Evolutionary conservation across 192 early-diverging fungal genomes (phyloP).

Genomic region (Linnemannia schmuckeri): DNA sequence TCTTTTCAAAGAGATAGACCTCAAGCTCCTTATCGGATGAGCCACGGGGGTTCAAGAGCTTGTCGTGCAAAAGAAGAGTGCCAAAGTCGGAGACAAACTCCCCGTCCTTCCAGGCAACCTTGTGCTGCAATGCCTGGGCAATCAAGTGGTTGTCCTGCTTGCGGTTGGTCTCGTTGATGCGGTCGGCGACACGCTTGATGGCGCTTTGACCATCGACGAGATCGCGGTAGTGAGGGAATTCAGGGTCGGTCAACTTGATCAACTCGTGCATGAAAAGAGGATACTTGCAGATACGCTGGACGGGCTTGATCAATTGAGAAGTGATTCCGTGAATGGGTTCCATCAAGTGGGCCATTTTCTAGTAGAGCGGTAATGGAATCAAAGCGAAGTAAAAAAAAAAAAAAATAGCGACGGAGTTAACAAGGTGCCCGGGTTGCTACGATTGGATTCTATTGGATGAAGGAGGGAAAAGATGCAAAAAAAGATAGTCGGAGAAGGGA

Average conservation of each 20-base stretch:
- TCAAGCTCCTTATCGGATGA: conserved; percentile 85
- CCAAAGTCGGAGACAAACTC: conserved; percentile 84
- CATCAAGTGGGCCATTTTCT: conserved; percentile 74
- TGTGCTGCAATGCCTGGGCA: conserved; percentile 83
- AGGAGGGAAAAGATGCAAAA: neutral
- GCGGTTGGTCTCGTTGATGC: conserved; percentile 92
- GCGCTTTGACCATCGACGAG: conserved; percentile 80
- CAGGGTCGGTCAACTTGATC: conserved; percentile 70
- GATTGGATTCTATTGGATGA: neutral
- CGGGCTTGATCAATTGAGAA: conserved; percentile 95
- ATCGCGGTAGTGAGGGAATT: conserved; percentile 68
- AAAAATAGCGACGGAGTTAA: neutral
- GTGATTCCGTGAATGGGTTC: conserved; percentile 91
- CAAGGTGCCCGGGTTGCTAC: neutral
- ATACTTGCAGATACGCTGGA: conserved; percentile 99
- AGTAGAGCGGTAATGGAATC: conserved; percentile 9
- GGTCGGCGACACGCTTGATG: conserved; percentile 88
- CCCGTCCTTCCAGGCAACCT: conserved; percentile 95
- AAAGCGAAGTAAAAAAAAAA: conserved; percentile 3
- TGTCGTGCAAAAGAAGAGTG: conserved; percentile 85
- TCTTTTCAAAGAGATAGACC: conserved; percentile 94
- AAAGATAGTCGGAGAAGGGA: neutral
- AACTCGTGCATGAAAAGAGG: conserved; percentile 87
- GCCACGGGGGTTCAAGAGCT: conserved; percentile 85
- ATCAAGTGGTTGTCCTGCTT: conserved; percentile 88